phyloP scores from a whole-genome alignment of 306 rosid genomes.

The Trichosanthes cucumerina region DNA sequence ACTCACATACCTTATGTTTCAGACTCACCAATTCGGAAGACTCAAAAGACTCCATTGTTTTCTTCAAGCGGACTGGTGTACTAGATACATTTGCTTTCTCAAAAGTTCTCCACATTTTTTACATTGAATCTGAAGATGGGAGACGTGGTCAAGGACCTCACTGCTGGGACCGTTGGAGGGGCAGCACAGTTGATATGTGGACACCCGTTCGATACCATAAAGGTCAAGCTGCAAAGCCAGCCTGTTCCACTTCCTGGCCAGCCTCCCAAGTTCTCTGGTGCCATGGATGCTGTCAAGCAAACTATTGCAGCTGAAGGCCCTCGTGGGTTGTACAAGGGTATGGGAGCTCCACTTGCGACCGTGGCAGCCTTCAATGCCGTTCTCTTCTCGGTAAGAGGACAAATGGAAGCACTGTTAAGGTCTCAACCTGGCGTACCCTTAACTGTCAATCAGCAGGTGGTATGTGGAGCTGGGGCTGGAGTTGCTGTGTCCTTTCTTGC shows the following conservation, averaged over 20 bases:
- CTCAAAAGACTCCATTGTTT: not conserved
- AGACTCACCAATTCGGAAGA: not conserved
- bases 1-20: not conserved
- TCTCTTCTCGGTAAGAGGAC: slow-evolving; percentile 81
- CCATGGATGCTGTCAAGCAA: slow-evolving; percentile 90
- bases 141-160: slow-evolving; percentile 80
- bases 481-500: slow-evolving; percentile 85
- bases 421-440: slow-evolving; percentile 70
- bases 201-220: slow-evolving; percentile 94
- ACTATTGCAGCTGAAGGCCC: slow-evolving; percentile 89
- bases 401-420: slow-evolving; percentile 63
- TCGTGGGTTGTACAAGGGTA: slow-evolving; percentile 89
- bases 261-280: slow-evolving; percentile 61
- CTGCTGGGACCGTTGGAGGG: slow-evolving; percentile 91
- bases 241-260: slow-evolving; percentile 83
- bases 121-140: slow-evolving; percentile 52
- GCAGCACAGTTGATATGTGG: slow-evolving; percentile 81
- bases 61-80: not conserved
- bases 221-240: slow-evolving; percentile 99
- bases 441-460: slow-evolving; percentile 57
- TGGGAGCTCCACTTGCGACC: slow-evolving; percentile 98
- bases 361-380: slow-evolving; percentile 96
- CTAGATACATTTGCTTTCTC: not conserved
- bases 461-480: slow-evolving; percentile 93
- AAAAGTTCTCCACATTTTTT: not conserved